phyloP scores from a whole-genome alignment of 805 yeast species.

The Ogataea corticis region DNA sequence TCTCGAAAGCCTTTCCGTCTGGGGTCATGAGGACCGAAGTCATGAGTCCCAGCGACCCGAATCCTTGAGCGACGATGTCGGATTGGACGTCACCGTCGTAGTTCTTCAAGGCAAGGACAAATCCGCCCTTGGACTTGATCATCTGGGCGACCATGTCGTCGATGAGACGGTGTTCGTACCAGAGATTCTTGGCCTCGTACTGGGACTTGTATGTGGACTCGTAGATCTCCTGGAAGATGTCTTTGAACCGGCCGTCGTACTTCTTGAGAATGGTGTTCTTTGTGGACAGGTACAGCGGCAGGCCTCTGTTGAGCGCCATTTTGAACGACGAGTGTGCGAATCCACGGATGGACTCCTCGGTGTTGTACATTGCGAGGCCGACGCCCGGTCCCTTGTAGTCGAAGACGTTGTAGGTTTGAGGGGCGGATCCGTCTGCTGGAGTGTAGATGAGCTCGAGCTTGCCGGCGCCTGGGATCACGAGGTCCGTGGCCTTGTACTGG shows the following conservation, averaged over 20 bases:
- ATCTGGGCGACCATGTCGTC: constrained; percentile 91
- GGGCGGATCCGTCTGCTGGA: constrained; percentile 57
- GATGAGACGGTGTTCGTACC: constrained; percentile 79
- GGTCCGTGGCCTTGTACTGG: constrained; percentile 79
- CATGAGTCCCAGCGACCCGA: constrained; percentile 83
- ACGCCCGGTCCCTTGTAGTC: constrained; percentile 70
- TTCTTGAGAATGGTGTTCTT: constrained; percentile 81
- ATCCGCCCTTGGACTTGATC: constrained; percentile 84
- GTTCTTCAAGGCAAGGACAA: constrained; percentile 76
- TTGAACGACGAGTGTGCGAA: constrained; percentile 82
- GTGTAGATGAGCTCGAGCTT: constrained; percentile 63
- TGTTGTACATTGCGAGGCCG: constrained; percentile 81
- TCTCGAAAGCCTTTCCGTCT: constrained; percentile 82
- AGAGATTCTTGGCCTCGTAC: constrained; percentile 61
- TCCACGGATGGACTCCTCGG: constrained; percentile 73
- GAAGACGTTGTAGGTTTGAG: constrained; percentile 52
- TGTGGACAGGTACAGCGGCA: constrained; percentile 69
- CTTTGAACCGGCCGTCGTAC: constrained; percentile 82
- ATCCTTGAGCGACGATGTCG: constrained; percentile 85
- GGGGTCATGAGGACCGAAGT: constrained; percentile 82
- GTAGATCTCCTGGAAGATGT: constrained; percentile 69
- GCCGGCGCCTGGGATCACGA: constrained; percentile 67
- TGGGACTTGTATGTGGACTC: constrained; percentile 54
- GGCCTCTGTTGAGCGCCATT: constrained; percentile 62
- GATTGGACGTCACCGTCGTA: constrained; percentile 87